A percentile compares a stretch with the other conserved stretches of the same genome.
phyloP scores from a whole-genome alignment of 108 stramenopile species.

The Cyclotella cryptica region DNA sequence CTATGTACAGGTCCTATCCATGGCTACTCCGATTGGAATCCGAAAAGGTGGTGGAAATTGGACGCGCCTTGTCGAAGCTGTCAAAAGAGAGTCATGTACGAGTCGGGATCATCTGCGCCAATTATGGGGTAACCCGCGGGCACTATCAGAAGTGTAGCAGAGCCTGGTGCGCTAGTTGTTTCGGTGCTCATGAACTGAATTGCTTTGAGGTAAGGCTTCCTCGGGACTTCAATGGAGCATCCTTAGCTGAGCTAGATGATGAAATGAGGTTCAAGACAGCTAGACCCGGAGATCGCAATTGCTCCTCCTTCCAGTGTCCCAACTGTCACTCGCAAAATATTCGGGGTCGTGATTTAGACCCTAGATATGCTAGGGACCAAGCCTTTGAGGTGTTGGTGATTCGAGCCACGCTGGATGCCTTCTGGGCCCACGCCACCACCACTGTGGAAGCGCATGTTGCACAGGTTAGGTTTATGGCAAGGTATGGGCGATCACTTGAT shows the following conservation, averaged over 20 bases:
- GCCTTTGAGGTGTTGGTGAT: slow-evolving; percentile 11
- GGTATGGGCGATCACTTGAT: slow-evolving; percentile 13
- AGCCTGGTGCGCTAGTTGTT: slow-evolving; percentile 37
- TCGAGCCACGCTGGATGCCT: slow-evolving; percentile 35
- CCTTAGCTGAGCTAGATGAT: slow-evolving; percentile 15
- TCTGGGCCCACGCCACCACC: slow-evolving; percentile 13
- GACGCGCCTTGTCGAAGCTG: slow-evolving; percentile 2
- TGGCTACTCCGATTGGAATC: neutral
- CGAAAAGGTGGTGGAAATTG: slow-evolving; percentile 14
- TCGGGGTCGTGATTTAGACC: neutral
- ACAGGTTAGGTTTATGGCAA: slow-evolving; percentile 18
- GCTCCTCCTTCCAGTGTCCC: slow-evolving; percentile 24
- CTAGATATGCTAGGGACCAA: neutral
- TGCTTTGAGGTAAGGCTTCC: slow-evolving; percentile 9
- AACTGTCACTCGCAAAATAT: slow-evolving; percentile 36
- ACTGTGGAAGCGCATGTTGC: slow-evolving; percentile 17
- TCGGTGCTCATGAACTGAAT: slow-evolving; percentile 16
- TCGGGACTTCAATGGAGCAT: slow-evolving; percentile 17
- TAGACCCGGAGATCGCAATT: slow-evolving; percentile 17
- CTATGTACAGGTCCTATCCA: slow-evolving; percentile 14
- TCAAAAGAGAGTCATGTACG: slow-evolving; percentile 27
- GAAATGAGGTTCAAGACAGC: slow-evolving; percentile 1
- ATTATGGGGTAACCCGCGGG: slow-evolving; percentile 27
- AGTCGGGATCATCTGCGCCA: slow-evolving; percentile 31
- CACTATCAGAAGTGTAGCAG: slow-evolving; percentile 1